These are phyloP conservation scores for Boletus insuetus DNA, from an alignment of 768 basidiomycete genomes.

Conservation along the genomic window DNA sequence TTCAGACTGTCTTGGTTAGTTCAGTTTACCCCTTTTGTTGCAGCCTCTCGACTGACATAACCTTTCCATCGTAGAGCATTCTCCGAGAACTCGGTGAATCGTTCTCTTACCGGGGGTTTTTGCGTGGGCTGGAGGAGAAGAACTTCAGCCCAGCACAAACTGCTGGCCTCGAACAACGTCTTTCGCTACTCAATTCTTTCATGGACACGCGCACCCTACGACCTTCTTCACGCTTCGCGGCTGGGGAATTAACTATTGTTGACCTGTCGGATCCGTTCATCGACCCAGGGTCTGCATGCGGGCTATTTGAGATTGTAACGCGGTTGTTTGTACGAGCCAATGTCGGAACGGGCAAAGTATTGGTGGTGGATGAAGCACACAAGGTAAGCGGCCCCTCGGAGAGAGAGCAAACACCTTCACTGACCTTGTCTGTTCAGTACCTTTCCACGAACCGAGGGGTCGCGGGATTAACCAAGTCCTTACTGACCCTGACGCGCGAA, in stretches of 20 bases:
- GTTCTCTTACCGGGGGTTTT: constrained; percentile 50
- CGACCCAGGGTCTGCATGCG: constrained; percentile 59
- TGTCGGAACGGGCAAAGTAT: constrained; percentile 56
- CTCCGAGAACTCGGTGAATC: constrained; percentile 57
- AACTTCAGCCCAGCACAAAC: constrained; percentile 55
- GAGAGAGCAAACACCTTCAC: neutral
- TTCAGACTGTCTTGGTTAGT: constrained; percentile 60
- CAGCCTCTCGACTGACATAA: neutral
- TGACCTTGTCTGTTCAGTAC: constrained; percentile 40
- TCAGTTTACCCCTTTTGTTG: neutral
- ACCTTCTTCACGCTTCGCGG: constrained; percentile 39
- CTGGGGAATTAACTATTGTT: constrained; percentile 59
- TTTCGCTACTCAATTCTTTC: constrained; percentile 55
- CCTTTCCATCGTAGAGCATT: constrained; percentile 38
- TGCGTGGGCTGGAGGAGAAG: constrained; percentile 38
- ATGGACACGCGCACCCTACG: constrained; percentile 30
- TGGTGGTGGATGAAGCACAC: constrained; percentile 71
- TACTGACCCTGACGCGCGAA: constrained; percentile 57
- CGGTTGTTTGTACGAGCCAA: constrained; percentile 58
- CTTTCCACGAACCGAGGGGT: constrained; percentile 43
- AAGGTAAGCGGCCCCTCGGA: constrained; percentile 42
- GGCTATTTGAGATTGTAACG: constrained; percentile 61
- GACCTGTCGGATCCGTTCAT: constrained; percentile 71
- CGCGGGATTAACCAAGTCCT: constrained; percentile 51
- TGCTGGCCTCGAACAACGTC: constrained; percentile 56